Percentiles rank a stretch among this genome's conserved stretches.
phyloP scores from a whole-genome alignment of 495 filamentous ascomycete species.

The Margaritispora aquatica region DNA sequence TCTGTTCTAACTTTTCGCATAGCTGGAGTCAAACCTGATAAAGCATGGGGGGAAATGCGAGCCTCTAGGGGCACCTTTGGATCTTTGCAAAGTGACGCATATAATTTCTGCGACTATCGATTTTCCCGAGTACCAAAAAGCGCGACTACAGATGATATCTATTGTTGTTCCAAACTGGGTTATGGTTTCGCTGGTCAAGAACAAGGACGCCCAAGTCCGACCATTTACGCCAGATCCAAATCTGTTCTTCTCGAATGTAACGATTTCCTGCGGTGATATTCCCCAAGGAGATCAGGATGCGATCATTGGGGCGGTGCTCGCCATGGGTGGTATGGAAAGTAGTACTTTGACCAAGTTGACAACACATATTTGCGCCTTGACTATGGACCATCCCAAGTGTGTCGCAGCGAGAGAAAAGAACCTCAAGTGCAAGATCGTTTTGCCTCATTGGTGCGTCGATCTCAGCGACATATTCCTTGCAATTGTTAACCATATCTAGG shows the following conservation, averaged over 20 bases:
- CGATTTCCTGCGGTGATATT: constrained; percentile 69
- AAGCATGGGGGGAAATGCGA: constrained; percentile 49
- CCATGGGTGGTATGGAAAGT: constrained; percentile 79
- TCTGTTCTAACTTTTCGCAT: constrained; percentile 17
- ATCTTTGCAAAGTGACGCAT: constrained; percentile 62
- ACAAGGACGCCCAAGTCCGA: constrained; percentile 66
- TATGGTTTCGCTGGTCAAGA: constrained; percentile 55
- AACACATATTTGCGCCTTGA: constrained; percentile 86
- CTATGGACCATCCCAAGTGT: constrained; percentile 67
- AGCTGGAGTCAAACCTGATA: no score
- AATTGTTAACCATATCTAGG: constrained; percentile 41
- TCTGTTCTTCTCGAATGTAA: constrained; percentile 80
- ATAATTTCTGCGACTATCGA: constrained; percentile 81
- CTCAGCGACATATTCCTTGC: constrained; percentile 12
- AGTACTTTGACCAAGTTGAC: constrained; percentile 60
- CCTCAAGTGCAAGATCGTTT: constrained; percentile 70
- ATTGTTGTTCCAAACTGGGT: constrained; percentile 85
- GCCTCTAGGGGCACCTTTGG: constrained; percentile 39
- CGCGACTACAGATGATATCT: constrained; percentile 67
- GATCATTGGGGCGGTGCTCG: constrained; percentile 82
- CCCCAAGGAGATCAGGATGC: constrained; percentile 87
- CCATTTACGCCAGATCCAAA: constrained; percentile 86
- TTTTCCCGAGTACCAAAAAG: constrained; percentile 73
- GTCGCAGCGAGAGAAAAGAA: constrained; percentile 53
- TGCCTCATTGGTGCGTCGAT: constrained; percentile 80